Base-by-base conservation (phyloP, 352 stramenopile species). In the Globisporangium radiosum region DNA sequence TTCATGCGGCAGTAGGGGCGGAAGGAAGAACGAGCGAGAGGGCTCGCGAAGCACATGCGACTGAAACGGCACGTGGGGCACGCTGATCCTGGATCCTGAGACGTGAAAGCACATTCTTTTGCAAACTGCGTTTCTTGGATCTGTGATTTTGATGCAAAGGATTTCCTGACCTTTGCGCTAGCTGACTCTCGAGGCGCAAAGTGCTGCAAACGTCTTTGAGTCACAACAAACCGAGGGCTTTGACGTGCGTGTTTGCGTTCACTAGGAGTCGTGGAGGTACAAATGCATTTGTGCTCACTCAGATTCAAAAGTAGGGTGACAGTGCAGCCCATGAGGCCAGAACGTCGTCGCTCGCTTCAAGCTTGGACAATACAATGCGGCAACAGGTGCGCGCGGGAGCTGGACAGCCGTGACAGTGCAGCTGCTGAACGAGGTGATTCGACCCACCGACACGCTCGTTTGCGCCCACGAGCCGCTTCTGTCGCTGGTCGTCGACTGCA, bases 51-150 rank as follows among this genome's bases (percentile, higher is more conserved):
- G 43, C 43, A 14, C 39, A 43, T 43, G 39, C 54, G 19, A 37
- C 36, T 51, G 54, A 59, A 59, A 52, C 54, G 9, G 54, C 40
- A 37, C 4, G 36, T 37, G 54, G 15, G 15, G 48, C 36, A 37
- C 43, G 51, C 51, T 55, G 47, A 47, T 47, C 51, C 37, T 55
- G 51, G 51, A 55, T 25, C 25, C 25, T 3, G 25, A 33, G 25
- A 33, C 25, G 25, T 33, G 25, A 33, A 33, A 33, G 25, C 25
- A 33, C 25, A 33, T 33, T 33, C 25, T 33, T 33, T 55, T 55
- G 39, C 33, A 11, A 17, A 5, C 43, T 17, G 13, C 4, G 3
- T 17, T 47, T 47, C n/a, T 13, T 47, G 13, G 11, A 11, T 17
- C 15, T 14, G 13, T 15, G 42, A 3, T n/a, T n/a, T 45, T 33